These are phyloP conservation scores for Fusarium sp. DNA, from an alignment of 2,329 filamentous ascomycete species.

Conservation along the genomic window DNA sequence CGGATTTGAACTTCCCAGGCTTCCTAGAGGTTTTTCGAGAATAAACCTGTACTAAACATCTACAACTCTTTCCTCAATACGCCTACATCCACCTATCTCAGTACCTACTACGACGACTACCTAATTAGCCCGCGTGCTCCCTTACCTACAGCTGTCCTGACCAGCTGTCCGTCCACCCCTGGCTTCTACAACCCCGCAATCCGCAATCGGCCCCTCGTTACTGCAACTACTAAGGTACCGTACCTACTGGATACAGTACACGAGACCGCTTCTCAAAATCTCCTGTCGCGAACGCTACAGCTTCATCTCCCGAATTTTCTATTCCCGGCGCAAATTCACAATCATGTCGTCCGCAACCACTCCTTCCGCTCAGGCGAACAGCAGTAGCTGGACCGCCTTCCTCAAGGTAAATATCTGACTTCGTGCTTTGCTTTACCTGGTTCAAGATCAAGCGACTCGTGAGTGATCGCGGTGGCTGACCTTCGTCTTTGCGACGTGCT, in stretches of 20 bases:
- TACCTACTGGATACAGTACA: slow-evolving; percentile 22
- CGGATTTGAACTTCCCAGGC: neutral
- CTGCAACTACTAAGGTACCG: slow-evolving; percentile 10
- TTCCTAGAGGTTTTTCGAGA: neutral
- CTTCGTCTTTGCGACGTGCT: slow-evolving; percentile 23
- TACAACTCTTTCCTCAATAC: neutral
- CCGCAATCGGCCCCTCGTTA: slow-evolving; percentile 42
- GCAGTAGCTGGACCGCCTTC: slow-evolving; percentile 65
- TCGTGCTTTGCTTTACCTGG: slow-evolving; percentile 2
- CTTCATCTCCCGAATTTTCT: slow-evolving; percentile 7
- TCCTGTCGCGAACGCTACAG: slow-evolving; percentile 27
- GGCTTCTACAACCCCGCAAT: slow-evolving; percentile 45
- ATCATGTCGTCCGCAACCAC: slow-evolving; percentile 50
- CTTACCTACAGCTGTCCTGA: slow-evolving; percentile 11
- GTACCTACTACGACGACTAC: neutral
- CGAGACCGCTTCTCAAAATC: slow-evolving; percentile 35
- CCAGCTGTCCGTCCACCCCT: slow-evolving; percentile 21
- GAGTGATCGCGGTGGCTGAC: slow-evolving; percentile 27
- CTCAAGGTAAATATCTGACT: slow-evolving; percentile 59
- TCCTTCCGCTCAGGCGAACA: slow-evolving; percentile 54
- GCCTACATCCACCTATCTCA: neutral
- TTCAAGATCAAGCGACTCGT: slow-evolving; percentile 8
- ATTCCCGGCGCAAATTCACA: slow-evolving; percentile 17
- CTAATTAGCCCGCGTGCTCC: slow-evolving; percentile 27
- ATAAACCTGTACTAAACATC: neutral